Conservation (phyloP, 306 rosid species). For the Mimosa pudica region DNA sequence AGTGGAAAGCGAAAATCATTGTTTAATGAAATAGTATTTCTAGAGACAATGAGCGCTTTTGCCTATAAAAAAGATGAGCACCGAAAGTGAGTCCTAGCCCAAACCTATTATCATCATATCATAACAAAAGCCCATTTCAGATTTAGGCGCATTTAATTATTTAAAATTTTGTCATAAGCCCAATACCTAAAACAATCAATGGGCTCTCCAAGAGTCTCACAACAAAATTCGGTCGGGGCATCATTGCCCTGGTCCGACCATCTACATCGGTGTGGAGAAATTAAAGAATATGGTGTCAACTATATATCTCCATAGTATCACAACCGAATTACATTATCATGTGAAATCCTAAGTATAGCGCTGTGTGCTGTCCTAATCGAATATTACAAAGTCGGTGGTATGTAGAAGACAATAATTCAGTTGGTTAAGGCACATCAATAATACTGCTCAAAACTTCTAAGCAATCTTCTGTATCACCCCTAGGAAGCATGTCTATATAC, state of each 20-base stretch:
- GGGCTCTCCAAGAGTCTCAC: background rate
- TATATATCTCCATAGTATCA: too few species aligned
- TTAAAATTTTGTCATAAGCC: too few species aligned
- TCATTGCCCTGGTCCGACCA: too few species aligned
- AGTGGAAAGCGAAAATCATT: too few species aligned
- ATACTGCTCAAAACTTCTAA: slow-evolving; percentile 27
- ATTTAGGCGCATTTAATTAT: background rate
- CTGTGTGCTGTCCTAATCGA: background rate
- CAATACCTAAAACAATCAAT: background rate
- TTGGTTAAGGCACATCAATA: slow-evolving; percentile 40
- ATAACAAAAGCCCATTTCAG: too few species aligned
- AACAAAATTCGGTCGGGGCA: background rate
- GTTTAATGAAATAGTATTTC: too few species aligned
- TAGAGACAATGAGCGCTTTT: too few species aligned
- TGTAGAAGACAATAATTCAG: slow-evolving; percentile 16
- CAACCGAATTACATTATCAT: background rate
- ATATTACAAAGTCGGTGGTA: slow-evolving; percentile 21
- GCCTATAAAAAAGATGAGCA: too few species aligned
- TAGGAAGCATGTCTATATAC: background rate
- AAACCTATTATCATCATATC: too few species aligned
- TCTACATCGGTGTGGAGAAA: too few species aligned
- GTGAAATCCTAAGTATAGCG: background rate
- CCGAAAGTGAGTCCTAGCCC: too few species aligned
- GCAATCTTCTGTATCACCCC: slow-evolving; percentile 25
- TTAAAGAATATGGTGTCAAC: background rate